Conservation (phyloP, 306 rosid species). For the Vachellia collinsii region DNA sequence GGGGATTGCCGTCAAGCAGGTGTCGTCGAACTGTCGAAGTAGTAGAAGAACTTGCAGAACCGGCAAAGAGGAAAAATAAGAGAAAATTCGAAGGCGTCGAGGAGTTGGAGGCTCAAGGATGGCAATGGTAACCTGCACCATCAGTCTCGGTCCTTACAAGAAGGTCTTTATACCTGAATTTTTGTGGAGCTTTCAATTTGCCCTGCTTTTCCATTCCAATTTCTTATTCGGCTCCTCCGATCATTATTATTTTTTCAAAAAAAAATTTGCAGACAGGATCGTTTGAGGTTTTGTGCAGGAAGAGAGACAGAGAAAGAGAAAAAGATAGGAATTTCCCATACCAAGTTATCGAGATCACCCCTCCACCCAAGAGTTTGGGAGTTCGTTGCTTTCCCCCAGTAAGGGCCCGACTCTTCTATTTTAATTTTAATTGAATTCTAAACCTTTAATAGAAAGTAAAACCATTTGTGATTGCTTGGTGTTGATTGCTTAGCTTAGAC, state of each 20-base stretch:
- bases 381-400: slow-evolving; percentile 90
- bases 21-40: not conserved
- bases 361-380: slow-evolving; percentile 93
- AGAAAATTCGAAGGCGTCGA: not conserved
- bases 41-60: not conserved
- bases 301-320: slow-evolving; percentile 68
- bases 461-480: not conserved
- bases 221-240: not conserved
- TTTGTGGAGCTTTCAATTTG: not conserved
- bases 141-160: slow-evolving; percentile 42
- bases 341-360: slow-evolving; percentile 89
- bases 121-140: slow-evolving; percentile 61
- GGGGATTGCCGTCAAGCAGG: not conserved
- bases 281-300: slow-evolving; percentile 70
- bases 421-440: not conserved
- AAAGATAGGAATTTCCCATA: slow-evolving; percentile 52
- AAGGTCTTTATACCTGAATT: slow-evolving; percentile 39
- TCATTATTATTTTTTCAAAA: not conserved
- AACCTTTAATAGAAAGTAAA: not conserved
- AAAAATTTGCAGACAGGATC: slow-evolving; percentile 41
- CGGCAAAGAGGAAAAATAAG: not conserved
- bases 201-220: not conserved
- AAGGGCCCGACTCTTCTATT: slow-evolving; percentile 30
- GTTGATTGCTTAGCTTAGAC: not conserved
- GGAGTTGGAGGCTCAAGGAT: slow-evolving; percentile 16